Evolutionary conservation across 768 basidiomycete species (phyloP).

Genomic region (Naganishia onofrii): DNA sequence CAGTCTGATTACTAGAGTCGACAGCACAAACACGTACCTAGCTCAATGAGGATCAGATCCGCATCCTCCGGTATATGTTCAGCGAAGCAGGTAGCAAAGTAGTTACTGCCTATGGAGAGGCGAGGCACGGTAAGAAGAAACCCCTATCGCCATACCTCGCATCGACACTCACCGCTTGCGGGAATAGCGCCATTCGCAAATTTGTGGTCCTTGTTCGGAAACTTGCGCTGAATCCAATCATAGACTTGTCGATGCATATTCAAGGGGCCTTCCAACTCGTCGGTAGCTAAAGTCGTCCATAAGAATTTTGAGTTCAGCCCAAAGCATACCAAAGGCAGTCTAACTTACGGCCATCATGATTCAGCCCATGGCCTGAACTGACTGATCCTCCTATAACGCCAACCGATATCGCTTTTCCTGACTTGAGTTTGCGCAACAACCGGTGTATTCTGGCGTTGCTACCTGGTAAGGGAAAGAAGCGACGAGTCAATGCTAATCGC

Average conservation of each 20-base stretch:
- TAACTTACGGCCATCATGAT: conserved; percentile 11
- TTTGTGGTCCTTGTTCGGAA: conserved; percentile 33
- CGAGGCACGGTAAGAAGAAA: background rate
- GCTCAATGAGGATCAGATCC: conserved; percentile 49
- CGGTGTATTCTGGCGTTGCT: conserved; percentile 15
- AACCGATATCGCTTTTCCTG: conserved; percentile 12
- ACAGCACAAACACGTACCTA: conserved; percentile 23
- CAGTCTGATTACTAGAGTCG: too few species aligned
- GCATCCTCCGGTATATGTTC: conserved; percentile 49
- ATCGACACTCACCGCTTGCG: conserved; percentile 34
- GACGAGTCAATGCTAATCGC: background rate
- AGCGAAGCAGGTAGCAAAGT: conserved; percentile 46
- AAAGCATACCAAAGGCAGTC: background rate
- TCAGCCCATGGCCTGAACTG: conserved; percentile 25
- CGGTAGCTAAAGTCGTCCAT: background rate
- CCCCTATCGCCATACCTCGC: background rate
- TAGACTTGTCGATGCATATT: conserved; percentile 27
- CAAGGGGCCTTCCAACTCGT: conserved; percentile 5
- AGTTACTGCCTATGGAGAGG: conserved; percentile 29
- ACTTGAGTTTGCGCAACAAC: conserved; percentile 18
- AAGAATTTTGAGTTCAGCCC: background rate
- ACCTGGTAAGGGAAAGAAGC: background rate
- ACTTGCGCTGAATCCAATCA: conserved; percentile 24
- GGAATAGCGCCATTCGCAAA: conserved; percentile 46
- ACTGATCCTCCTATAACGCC: conserved; percentile 21